Evolutionary conservation across 2,329 filamentous ascomycete genomes (phyloP), one percentile per base, ranked within the genome.

Genomic region (Cladosporium cucumerinum): DNA sequence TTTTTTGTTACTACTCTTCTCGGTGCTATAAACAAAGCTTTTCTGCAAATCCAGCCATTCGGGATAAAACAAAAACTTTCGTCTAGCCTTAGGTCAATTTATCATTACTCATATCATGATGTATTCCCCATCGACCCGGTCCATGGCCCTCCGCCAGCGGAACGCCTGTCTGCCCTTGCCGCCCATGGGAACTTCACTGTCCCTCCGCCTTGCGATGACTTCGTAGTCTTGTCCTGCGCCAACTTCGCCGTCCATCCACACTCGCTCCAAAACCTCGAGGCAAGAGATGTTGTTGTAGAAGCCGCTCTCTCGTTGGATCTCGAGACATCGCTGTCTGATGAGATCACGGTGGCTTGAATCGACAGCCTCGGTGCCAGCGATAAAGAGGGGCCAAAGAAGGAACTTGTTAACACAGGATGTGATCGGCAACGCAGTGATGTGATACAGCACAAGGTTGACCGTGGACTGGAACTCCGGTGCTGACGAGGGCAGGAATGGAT

Each of bases 211-310:
- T 28, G 70, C 72, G 12, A 66, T 69, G 39, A 73, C 66, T 64
- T 75, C 74, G 25, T 61, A 71, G 18, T 64, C 69, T 49, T 70
- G 69, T 23, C 66, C 68, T 10, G 71, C 70, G 23, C 61, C 65
- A 6, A 72, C 66, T 64, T 76, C 75, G 65, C 48, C 63, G 16
- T 72, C 72, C 58, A 73, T 82, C 93, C 94, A 97, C 18, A 96
- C 85, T 72, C 88, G 87, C 81, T 97, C 93, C 49, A 97, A 79
- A 4, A 97, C 87, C 72, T 95, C 91, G 28, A 97, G 83, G 8
- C 91, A 92, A 7, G 90, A 90, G 48, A 96, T 84, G 75, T 97
- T 97, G 79, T 97, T 97, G 82, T 93, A 91, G 79, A 97, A 97
- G 1, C 93, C 93, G 62, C 90, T 94, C 69, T 94, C 90, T 32